These are phyloP conservation scores for Colletotrichum euphorbiae DNA, from an alignment of 2,329 filamentous ascomycete genomes.

Conservation along the genomic window DNA sequence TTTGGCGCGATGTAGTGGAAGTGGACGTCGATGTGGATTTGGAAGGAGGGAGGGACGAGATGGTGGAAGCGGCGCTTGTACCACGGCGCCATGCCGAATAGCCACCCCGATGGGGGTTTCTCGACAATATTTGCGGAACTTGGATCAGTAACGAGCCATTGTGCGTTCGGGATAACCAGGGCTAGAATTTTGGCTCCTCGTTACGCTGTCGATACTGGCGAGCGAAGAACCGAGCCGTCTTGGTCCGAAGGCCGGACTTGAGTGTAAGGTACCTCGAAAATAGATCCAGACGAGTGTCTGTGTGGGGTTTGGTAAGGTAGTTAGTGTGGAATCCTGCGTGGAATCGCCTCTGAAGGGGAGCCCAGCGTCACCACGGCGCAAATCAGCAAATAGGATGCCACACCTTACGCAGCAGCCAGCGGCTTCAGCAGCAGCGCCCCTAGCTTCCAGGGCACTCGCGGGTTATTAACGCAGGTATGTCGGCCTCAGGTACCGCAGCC, in stretches of 20 bases:
- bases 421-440: background rate
- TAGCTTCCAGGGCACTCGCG: background rate
- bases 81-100: constrained; percentile 20
- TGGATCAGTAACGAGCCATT: background rate
- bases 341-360: constrained; percentile 14
- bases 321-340: constrained; percentile 6
- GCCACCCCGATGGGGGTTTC: constrained; percentile 5
- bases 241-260: background rate
- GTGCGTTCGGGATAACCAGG: constrained; percentile 5
- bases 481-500: constrained; percentile 23
- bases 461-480: background rate
- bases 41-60: background rate
- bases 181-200: constrained; percentile 8
- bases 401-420: constrained; percentile 23
- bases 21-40: background rate
- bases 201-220: background rate
- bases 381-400: constrained; percentile 26
- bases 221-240: too few relatives aligned
- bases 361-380: constrained; percentile 7
- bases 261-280: background rate
- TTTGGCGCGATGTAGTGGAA: background rate
- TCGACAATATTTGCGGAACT: background rate
- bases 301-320: background rate
- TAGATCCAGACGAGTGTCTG: background rate
- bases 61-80: background rate